Conservation (phyloP, 116 monocot species). For the Iris pallida region DNA sequence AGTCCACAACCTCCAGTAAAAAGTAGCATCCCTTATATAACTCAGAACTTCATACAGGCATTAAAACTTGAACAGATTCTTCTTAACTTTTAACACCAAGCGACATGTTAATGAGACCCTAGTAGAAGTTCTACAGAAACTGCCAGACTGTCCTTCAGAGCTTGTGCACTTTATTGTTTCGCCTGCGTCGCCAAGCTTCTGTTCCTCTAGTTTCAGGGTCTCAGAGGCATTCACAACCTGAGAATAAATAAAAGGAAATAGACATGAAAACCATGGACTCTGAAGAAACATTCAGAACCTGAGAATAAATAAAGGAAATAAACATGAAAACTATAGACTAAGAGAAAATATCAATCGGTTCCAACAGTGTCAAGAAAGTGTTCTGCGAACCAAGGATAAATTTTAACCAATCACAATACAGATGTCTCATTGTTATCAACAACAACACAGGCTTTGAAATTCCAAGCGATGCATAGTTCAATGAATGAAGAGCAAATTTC, state of each 20-base stretch:
- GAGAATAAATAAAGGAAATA: too few species aligned
- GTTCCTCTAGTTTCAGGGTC: slow-evolving; percentile 21
- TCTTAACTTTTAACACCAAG: slow-evolving; percentile 64
- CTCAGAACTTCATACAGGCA: background rate
- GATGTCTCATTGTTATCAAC: too few species aligned
- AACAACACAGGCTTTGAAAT: too few species aligned
- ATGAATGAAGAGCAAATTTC: background rate
- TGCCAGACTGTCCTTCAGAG: slow-evolving; percentile 1
- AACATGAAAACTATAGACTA: too few species aligned
- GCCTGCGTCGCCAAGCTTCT: background rate
- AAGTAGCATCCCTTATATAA: too few species aligned
- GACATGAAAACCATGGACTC: background rate
- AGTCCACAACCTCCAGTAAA: too few species aligned
- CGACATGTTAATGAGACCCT: slow-evolving; percentile 82
- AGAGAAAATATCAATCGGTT: too few species aligned
- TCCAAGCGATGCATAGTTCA: too few species aligned
- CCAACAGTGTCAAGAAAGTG: too few species aligned
- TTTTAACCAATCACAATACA: too few species aligned
- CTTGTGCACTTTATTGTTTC: background rate
- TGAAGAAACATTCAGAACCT: too few species aligned
- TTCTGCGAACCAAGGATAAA: too few species aligned
- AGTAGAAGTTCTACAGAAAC: slow-evolving; percentile 31
- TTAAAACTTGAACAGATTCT: slow-evolving; percentile 66
- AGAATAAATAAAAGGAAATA: slow-evolving; percentile 2
- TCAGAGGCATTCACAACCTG: slow-evolving; percentile 57